A percentile compares a stretch with the other conserved stretches of the same genome.
Evolutionary conservation across 23 red algal genomes (phyloP).

Genomic region (Cyanidiococcus yangmingshanensis): DNA sequence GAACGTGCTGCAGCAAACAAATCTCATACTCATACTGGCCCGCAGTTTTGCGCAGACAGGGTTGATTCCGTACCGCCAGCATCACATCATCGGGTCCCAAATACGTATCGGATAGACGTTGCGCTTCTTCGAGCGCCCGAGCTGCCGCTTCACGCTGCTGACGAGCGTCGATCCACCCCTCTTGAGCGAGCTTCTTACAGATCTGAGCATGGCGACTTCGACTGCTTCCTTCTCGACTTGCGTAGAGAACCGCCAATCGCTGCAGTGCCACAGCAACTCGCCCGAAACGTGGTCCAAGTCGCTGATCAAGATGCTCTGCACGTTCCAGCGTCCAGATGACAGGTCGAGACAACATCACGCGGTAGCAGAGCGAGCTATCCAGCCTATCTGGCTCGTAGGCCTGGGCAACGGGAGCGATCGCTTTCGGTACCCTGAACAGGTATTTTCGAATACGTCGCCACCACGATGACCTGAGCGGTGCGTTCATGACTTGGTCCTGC

Average conservation of each 20-base stretch:
- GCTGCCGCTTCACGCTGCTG: not conserved
- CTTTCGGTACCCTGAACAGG: not conserved
- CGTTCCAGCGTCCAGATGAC: not conserved
- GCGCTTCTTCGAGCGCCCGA: constrained; percentile 16
- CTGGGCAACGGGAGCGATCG: not conserved
- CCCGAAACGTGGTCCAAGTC: too few relatives aligned
- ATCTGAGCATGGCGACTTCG: not conserved
- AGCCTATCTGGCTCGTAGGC: not conserved
- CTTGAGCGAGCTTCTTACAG: not conserved
- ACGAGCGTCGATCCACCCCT: not conserved
- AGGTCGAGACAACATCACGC: not conserved
- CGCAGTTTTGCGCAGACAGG: not conserved
- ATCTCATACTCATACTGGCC: constrained; percentile 1
- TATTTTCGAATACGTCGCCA: not conserved
- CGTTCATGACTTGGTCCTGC: not conserved
- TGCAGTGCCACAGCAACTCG: too few relatives aligned
- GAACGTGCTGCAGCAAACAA: not conserved
- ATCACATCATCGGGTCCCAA: not conserved
- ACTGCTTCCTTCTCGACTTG: not conserved
- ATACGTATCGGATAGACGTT: not conserved
- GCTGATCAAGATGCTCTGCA: too few relatives aligned
- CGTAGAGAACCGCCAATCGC: too few relatives aligned
- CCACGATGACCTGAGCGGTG: not conserved
- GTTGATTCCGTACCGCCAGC: not conserved
- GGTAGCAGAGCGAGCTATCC: not conserved